Conservation (phyloP, 106 monocot species). For the Phalaenopsis equestris region DNA sequence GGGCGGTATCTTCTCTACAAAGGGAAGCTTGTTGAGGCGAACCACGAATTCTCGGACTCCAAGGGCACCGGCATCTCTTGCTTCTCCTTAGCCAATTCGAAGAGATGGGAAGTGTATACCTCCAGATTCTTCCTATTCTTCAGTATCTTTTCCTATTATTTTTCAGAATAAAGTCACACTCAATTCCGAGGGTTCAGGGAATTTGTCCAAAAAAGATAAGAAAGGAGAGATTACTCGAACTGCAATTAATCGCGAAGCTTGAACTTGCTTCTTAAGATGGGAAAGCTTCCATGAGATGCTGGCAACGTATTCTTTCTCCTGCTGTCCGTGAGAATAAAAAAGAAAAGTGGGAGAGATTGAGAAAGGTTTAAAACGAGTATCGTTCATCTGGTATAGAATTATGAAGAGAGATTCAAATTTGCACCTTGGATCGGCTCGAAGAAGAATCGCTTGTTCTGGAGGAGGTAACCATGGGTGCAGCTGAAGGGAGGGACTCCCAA, state of each 20-base stretch:
- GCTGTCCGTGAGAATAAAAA: slow-evolving; percentile 21
- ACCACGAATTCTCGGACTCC: slow-evolving; percentile 29
- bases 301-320: slow-evolving; percentile 23
- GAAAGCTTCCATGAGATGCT: slow-evolving; percentile 20
- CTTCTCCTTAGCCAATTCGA: slow-evolving; percentile 24
- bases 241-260: slow-evolving; percentile 40
- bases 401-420: slow-evolving; percentile 1
- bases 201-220: background rate
- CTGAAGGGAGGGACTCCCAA: background rate
- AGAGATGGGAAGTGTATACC: slow-evolving; percentile 26
- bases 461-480: slow-evolving; percentile 32
- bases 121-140: slow-evolving; percentile 48
- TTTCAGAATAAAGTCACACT: background rate
- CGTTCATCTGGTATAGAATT: background rate
- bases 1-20: slow-evolving; percentile 74
- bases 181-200: background rate
- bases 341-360: background rate
- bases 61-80: slow-evolving; percentile 9
- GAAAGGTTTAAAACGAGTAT: background rate
- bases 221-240: slow-evolving; percentile 34
- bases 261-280: slow-evolving; percentile 56
- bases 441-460: slow-evolving; percentile 41
- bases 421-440: slow-evolving; percentile 43
- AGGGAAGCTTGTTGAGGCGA: slow-evolving; percentile 57
- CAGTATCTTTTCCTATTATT: slow-evolving; percentile 59